Percentiles rank a stretch among this genome's conserved stretches.
phyloP scores from a whole-genome alignment of 164 flowering plant genomes.

The Chloranthus sessilifolius region DNA sequence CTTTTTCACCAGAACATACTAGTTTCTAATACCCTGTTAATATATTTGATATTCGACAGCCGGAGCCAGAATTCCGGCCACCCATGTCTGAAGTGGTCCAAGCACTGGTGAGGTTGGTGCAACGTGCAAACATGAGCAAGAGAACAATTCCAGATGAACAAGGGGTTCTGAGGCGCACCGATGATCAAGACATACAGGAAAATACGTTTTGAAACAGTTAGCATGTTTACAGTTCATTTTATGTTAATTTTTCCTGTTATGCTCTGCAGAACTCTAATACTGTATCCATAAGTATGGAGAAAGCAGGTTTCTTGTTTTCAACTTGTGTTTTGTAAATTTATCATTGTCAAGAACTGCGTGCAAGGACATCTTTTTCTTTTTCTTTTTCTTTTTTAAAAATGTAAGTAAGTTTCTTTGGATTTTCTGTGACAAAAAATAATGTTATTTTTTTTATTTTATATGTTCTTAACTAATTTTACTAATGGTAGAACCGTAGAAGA shows the following conservation, averaged over 20 bases:
- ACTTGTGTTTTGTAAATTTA: background rate
- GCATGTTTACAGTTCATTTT: background rate
- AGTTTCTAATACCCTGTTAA: too few species aligned
- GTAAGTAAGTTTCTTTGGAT: too few species aligned
- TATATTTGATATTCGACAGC: constrained; percentile 40
- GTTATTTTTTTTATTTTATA: too few species aligned
- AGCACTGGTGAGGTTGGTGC: constrained; percentile 75
- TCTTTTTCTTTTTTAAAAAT: too few species aligned
- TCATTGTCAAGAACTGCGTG: background rate
- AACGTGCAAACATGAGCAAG: constrained; percentile 92
- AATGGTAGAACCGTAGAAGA: too few species aligned
- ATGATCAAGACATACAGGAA: constrained; percentile 20
- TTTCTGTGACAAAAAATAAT: too few species aligned
- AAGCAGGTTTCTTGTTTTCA: constrained; percentile 2
- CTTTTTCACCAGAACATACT: too few species aligned
- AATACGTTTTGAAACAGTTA: constrained; percentile 8
- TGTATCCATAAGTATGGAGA: background rate
- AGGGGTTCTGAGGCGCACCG: constrained; percentile 23
- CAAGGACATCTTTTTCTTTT: too few species aligned
- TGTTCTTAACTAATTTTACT: too few species aligned
- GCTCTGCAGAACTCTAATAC: background rate
- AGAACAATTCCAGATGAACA: constrained; percentile 41
- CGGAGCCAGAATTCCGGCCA: constrained; percentile 96
- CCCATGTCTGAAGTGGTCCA: constrained; percentile 98
- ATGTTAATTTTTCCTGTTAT: background rate